A percentile compares a stretch with the other conserved stretches of the same genome.
phyloP scores from a whole-genome alignment of 129 eudicot genomes.

The Centaurea solstitialis region DNA sequence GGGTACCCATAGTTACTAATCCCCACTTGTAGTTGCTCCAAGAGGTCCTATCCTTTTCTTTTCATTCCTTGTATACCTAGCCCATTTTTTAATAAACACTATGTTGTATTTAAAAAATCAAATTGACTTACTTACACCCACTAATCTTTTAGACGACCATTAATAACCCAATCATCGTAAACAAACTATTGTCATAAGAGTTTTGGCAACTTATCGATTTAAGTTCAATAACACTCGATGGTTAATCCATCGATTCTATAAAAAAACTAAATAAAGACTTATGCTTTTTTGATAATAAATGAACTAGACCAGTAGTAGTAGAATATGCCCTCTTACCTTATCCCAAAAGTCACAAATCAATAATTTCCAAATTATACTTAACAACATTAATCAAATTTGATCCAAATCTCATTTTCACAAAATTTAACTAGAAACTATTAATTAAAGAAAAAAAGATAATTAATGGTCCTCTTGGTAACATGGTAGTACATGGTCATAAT shows the following conservation, averaged over 20 bases:
- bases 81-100: too few species aligned
- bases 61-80: too few species aligned
- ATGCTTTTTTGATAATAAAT: neutral
- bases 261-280: neutral
- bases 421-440: too few species aligned
- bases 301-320: neutral
- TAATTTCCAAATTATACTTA: too few species aligned
- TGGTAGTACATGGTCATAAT: conserved; percentile 26
- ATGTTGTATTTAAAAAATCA: too few species aligned
- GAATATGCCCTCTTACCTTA: neutral
- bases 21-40: too few species aligned
- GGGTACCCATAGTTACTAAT: too few species aligned
- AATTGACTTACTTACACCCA: neutral
- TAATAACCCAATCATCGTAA: too few species aligned
- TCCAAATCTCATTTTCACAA: too few species aligned
- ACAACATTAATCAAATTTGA: too few species aligned
- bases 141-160: neutral
- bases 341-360: neutral
- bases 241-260: neutral
- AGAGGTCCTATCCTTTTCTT: too few species aligned
- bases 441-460: neutral
- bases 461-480: conserved; percentile 34
- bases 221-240: neutral
- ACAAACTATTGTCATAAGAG: neutral
- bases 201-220: neutral